A percentile compares a stretch with the other conserved stretches of the same genome.
phyloP scores from a whole-genome alignment of 495 filamentous ascomycete species.

The Hypoxylon subgilvum region DNA sequence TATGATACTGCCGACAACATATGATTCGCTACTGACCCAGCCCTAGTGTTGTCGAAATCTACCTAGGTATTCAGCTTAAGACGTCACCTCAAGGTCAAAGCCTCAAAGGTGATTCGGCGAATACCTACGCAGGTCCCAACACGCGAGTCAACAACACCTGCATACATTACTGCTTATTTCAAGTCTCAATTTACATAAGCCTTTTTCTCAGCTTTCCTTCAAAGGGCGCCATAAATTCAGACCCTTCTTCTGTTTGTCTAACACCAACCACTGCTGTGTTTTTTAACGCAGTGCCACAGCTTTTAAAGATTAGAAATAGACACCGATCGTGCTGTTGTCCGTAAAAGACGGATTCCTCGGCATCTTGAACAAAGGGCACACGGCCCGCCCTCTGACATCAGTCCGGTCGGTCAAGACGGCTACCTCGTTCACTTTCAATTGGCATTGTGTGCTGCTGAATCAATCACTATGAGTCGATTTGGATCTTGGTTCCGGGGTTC shows the following conservation, averaged over 20 bases:
- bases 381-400: background rate
- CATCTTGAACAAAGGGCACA: background rate
- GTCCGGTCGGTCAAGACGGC: background rate
- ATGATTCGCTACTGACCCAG: background rate
- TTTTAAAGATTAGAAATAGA: background rate
- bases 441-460: background rate
- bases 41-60: slow-evolving; percentile 1
- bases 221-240: slow-evolving; percentile 3
- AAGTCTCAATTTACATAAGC: slow-evolving; percentile 30
- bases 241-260: slow-evolving; percentile 9
- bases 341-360: background rate
- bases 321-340: too few relatives aligned
- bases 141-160: slow-evolving; percentile 5
- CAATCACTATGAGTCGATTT: slow-evolving; percentile 38
- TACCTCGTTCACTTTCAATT: background rate
- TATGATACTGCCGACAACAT: too few relatives aligned
- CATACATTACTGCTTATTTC: slow-evolving; percentile 16
- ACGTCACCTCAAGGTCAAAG: slow-evolving; percentile 18
- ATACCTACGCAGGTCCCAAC: slow-evolving; percentile 18
- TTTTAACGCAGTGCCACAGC: background rate
- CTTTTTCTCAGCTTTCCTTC: slow-evolving; percentile 2
- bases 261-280: background rate
- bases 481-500: slow-evolving; percentile 42
- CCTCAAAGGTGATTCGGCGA: slow-evolving; percentile 19
- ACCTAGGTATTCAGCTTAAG: too few relatives aligned